Percentiles rank a stretch among this genome's conserved stretches.
Conservation (phyloP, 1,284 basidiomycete species). For the Boletellus deceptivus region DNA sequence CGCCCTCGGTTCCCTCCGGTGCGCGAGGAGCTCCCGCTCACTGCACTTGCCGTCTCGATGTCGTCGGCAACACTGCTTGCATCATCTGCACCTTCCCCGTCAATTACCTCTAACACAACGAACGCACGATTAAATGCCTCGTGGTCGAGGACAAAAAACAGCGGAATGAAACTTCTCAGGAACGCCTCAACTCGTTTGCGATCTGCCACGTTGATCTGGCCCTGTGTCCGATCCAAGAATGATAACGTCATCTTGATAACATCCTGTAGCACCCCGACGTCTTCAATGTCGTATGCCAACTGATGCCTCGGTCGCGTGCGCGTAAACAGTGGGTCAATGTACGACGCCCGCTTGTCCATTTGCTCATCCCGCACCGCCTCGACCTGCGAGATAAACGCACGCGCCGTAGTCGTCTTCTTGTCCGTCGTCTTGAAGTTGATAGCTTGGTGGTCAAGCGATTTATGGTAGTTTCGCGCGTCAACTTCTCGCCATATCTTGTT, state of each 20-base stretch:
- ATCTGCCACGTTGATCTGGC: conserved; percentile 70
- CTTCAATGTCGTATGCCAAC: conserved; percentile 77
- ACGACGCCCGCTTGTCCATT: conserved; percentile 70
- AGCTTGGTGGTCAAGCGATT: conserved; percentile 91
- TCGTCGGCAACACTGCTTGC: conserved; percentile 46
- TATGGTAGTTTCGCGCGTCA: conserved; percentile 90
- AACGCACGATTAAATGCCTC: conserved; percentile 72
- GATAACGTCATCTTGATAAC: conserved; percentile 85
- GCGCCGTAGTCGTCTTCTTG: conserved; percentile 86
- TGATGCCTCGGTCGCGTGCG: conserved; percentile 76
- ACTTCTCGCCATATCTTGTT: conserved; percentile 99
- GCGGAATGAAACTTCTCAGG: conserved; percentile 74
- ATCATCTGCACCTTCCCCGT: conserved; percentile 57
- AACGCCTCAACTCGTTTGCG: conserved; percentile 83
- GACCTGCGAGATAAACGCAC: conserved; percentile 86
- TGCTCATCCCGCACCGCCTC: conserved; percentile 89
- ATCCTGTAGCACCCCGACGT: conserved; percentile 81
- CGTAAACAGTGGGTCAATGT: conserved; percentile 75
- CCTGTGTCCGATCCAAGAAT: conserved; percentile 87
- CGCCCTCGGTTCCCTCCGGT: conserved; percentile 39
- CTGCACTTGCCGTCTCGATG: conserved; percentile 43
- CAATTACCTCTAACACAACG: conserved; percentile 42
- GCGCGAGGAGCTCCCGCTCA: conserved; percentile 36
- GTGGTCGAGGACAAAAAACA: conserved; percentile 71
- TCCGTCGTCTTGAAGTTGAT: conserved; percentile 90